Conservation (phyloP, 2,329 filamentous ascomycete species). For the Aspergillus carbonarius region DNA sequence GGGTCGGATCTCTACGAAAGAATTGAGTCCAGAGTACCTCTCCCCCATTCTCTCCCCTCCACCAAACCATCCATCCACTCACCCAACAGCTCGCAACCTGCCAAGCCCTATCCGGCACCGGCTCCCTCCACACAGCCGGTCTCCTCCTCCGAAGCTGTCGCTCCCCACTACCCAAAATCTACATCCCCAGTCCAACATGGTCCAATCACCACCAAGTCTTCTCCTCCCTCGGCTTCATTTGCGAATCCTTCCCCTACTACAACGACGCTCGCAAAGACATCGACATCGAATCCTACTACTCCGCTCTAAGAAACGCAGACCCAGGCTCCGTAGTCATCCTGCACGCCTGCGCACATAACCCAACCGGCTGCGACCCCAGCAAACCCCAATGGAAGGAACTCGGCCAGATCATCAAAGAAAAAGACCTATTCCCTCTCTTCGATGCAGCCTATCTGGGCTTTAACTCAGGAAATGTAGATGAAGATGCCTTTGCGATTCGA, state of each 20-base stretch:
- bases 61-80: neutral
- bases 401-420: conserved; percentile 68
- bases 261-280: conserved; percentile 15
- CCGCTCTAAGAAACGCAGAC: conserved; percentile 52
- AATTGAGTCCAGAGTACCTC: conserved; percentile 12
- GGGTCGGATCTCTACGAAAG: conserved; percentile 46
- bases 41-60: neutral
- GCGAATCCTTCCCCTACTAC: conserved; percentile 48
- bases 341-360: conserved; percentile 95
- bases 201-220: conserved; percentile 98
- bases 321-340: conserved; percentile 80
- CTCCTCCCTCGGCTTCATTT: conserved; percentile 73
- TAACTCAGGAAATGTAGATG: conserved; percentile 27
- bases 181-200: conserved; percentile 93
- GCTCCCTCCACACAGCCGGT: conserved; percentile 27
- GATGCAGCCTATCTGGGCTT: conserved; percentile 32
- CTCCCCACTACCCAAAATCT: conserved; percentile 54
- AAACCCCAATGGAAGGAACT: conserved; percentile 89
- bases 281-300: conserved; percentile 22
- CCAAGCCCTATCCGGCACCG: conserved; percentile 90
- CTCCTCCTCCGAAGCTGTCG: conserved; percentile 18
- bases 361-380: conserved; percentile 90
- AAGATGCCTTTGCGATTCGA: conserved; percentile 29
- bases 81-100: conserved; percentile 39
- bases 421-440: conserved; percentile 79